A percentile compares a stretch with the other conserved stretches of the same genome.
phyloP scores from a whole-genome alignment of 441 rosid species.

The Heliophila coronopifolia region DNA sequence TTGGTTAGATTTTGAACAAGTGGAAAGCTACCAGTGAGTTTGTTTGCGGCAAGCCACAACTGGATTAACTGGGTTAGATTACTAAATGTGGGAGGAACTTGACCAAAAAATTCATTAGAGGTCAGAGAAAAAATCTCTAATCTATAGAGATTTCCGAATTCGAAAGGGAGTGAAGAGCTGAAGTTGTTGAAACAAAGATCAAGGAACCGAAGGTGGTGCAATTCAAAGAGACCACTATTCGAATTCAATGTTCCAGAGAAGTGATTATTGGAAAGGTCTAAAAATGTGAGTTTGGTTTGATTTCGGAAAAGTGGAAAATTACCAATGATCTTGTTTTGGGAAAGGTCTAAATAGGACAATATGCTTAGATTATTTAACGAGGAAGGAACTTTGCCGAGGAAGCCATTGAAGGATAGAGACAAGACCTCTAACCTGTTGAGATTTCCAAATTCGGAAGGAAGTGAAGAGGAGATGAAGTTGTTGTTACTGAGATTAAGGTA shows the following conservation, averaged over 20 bases:
- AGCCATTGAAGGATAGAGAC: not conserved
- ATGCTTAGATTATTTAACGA: constrained; percentile 4
- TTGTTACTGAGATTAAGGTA: not conserved
- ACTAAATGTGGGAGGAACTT: too few species aligned
- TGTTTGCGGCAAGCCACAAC: too few species aligned
- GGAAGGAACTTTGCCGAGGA: not conserved
- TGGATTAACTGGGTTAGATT: too few species aligned
- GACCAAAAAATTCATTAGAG: too few species aligned
- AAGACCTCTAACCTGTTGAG: not conserved
- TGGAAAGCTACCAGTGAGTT: too few species aligned
- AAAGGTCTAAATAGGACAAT: not conserved
- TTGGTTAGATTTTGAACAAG: too few species aligned
- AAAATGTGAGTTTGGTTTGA: not conserved
- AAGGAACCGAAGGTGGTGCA: too few species aligned
- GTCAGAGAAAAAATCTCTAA: too few species aligned
- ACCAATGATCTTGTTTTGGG: not conserved
- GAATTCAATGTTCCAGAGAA: constrained; percentile 12
- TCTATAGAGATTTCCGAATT: too few species aligned
- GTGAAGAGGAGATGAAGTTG: not conserved
- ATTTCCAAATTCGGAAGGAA: not conserved
- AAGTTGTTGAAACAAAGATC: too few species aligned
- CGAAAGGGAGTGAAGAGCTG: too few species aligned
- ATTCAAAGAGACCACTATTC: too few species aligned
- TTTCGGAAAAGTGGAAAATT: not conserved
- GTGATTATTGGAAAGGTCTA: not conserved